These are phyloP conservation scores for Blastomyces emzantsi DNA, from an alignment of 2,329 filamentous ascomycete species.

Conservation along the genomic window DNA sequence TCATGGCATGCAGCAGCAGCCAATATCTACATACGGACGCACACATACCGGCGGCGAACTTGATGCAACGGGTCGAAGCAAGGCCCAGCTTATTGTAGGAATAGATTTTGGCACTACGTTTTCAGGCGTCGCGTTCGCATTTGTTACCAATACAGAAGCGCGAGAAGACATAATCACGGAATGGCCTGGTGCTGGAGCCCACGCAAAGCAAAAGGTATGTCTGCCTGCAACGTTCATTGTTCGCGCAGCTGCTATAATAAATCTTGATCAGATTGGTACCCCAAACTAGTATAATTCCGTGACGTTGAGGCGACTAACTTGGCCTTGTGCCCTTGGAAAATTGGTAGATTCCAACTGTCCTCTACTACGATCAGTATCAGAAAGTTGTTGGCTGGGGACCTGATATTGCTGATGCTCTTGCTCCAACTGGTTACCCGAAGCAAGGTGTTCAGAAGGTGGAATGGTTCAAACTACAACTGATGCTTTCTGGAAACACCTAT, in stretches of 20 bases:
- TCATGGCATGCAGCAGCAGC: conserved; percentile 19
- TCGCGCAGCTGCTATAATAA: not conserved
- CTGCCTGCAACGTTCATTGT: not conserved
- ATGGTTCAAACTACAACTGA: conserved; percentile 99
- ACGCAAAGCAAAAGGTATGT: conserved; percentile 92
- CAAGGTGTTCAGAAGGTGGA: conserved; percentile 97
- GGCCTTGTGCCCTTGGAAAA: not conserved
- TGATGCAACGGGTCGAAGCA: conserved; percentile 79
- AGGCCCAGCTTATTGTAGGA: conserved; percentile 94
- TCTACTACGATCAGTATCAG: conserved; percentile 99
- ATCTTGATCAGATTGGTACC: not conserved
- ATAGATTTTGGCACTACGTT: conserved; percentile 99
- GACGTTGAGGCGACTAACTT: not conserved
- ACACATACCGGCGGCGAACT: conserved; percentile 50
- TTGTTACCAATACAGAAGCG: conserved; percentile 91
- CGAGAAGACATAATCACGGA: conserved; percentile 99
- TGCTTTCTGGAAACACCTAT: conserved; percentile 97
- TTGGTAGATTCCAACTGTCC: conserved; percentile 84
- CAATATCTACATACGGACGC: conserved; percentile 20
- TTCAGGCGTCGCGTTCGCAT: conserved; percentile 88
- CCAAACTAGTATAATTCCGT: not conserved
- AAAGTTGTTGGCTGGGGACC: conserved; percentile 99
- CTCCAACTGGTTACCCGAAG: conserved; percentile 95
- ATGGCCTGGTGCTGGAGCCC: conserved; percentile 95
- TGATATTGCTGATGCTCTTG: conserved; percentile 93